These are phyloP conservation scores for Oryza longistaminata DNA, from an alignment of 176 grass and related monocot species.

Conservation along the genomic window DNA sequence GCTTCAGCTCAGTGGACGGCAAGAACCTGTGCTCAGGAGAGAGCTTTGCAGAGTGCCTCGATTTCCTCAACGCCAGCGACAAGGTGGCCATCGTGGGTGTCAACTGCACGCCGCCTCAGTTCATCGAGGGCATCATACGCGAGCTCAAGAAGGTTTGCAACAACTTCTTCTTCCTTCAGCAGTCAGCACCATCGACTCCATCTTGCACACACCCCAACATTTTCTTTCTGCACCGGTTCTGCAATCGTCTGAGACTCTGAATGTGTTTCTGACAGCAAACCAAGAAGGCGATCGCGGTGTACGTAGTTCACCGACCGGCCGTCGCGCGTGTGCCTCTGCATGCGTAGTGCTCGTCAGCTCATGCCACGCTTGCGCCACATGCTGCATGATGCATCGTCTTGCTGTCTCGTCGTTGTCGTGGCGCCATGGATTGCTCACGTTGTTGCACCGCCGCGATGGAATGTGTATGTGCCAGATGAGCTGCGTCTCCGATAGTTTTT, in stretches of 20 bases:
- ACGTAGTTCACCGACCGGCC: background rate
- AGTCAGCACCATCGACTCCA: background rate
- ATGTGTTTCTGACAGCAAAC: constrained; percentile 51
- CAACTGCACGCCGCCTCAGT: too few relatives aligned
- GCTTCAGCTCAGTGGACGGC: constrained; percentile 80
- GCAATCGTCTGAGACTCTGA: background rate
- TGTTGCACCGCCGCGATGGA: background rate
- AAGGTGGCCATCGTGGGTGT: too few relatives aligned
- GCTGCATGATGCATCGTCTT: background rate
- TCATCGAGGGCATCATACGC: too few relatives aligned
- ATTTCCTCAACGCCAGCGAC: too few relatives aligned
- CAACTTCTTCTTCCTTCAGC: too few relatives aligned
- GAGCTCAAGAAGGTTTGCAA: constrained; percentile 61
- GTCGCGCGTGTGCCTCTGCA: background rate
- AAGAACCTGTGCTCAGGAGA: constrained; percentile 64
- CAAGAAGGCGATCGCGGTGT: constrained; percentile 70
- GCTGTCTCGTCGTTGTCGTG: background rate
- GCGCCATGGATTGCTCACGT: constrained; percentile 8
- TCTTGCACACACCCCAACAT: background rate
- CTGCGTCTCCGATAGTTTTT: background rate
- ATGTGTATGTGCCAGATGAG: background rate
- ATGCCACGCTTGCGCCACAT: background rate
- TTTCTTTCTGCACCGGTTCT: background rate
- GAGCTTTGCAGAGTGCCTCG: too few relatives aligned
- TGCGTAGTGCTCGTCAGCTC: background rate